Evolutionary conservation across 73 alveolate species (phyloP), one percentile per base, ranked within the genome.

Genomic region (Tetrahymena elliotti): DNA sequence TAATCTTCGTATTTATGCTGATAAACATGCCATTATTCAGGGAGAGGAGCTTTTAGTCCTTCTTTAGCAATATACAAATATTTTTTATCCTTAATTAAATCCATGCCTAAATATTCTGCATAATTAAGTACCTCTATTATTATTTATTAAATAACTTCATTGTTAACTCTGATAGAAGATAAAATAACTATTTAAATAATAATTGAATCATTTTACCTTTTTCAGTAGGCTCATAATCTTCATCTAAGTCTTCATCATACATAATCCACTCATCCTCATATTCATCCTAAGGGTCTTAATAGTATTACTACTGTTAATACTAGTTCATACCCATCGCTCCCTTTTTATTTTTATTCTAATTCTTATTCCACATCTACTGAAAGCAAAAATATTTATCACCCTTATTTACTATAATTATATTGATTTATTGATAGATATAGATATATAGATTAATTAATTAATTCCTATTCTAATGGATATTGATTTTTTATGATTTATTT

Each of bases 41-140:
- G 98, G 13, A 97, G 96, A 52, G 98, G 98, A 22, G 98, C 98
- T 54, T 97, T 96, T 92, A 97, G 84, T 2, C 98, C 98, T 93
- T 97, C 98, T 88, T 95, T 97, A 31, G 98, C 98, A 38, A 97
- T 96, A 83, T 96, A 97, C 84, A 97, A 95, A 52, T 96, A 94
- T 22, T 97, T 97, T 38, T 94, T 40, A 93, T 97, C 98, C 31
- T 92, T 96, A 27, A 41, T 83, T 10, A 97, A n/a, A 93, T 97
- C 97, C 98, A 97, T 97, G 7, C 98, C 98, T 34, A 97, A 94
- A 93, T 94, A 97, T 40, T 93, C 54, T 11, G 98, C 98, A 93
- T 97, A 97, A 54, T 97, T 97, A 83, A 94, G 93, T 12, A 97
- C 94, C 94, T 97, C 98, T 38, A 18, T 27, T 68, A 22, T 22